Evolutionary conservation across 1,284 basidiomycete species (phyloP).

Genomic region (Trichosporon ovoides): DNA sequence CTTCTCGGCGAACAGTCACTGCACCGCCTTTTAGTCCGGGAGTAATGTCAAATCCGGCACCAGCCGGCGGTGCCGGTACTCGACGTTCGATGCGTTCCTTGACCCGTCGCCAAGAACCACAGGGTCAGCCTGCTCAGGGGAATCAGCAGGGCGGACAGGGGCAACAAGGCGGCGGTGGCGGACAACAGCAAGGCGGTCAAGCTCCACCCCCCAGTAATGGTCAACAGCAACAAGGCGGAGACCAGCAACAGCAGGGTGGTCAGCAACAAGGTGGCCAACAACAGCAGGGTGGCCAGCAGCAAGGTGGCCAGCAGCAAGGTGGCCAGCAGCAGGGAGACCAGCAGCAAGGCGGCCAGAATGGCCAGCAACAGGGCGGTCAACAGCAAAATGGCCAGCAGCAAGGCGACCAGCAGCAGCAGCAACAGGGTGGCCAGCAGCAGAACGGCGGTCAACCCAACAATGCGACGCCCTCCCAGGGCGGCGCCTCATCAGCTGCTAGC

Average conservation of each 20-base stretch:
- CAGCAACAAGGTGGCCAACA: not conserved
- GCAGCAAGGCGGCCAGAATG: not conserved
- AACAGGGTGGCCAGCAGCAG: not conserved
- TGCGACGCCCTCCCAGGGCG: not conserved
- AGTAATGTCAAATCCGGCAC: constrained; percentile 4
- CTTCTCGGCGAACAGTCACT: no score
- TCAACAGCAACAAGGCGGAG: not conserved
- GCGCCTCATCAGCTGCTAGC: not conserved
- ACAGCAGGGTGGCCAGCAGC: not conserved
- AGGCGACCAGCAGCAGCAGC: not conserved
- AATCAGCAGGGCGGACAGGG: not conserved
- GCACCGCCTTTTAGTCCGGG: not conserved
- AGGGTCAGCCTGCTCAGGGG: no score
- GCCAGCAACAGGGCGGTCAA: not conserved
- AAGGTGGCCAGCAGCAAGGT: not conserved
- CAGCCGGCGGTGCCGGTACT: constrained; percentile 5
- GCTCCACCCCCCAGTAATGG: not conserved
- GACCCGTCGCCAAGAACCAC: not conserved
- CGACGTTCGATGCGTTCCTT: not conserved
- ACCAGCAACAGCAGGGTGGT: not conserved
- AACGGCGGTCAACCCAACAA: not conserved
- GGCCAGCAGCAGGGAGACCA: not conserved
- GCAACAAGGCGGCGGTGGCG: not conserved
- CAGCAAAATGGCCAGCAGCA: not conserved
- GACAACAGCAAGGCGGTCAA: not conserved